A percentile compares a stretch with the other conserved stretches of the same genome.
Evolutionary conservation across 768 basidiomycete genomes (phyloP).

Genomic region (Clathrus columnatus): DNA sequence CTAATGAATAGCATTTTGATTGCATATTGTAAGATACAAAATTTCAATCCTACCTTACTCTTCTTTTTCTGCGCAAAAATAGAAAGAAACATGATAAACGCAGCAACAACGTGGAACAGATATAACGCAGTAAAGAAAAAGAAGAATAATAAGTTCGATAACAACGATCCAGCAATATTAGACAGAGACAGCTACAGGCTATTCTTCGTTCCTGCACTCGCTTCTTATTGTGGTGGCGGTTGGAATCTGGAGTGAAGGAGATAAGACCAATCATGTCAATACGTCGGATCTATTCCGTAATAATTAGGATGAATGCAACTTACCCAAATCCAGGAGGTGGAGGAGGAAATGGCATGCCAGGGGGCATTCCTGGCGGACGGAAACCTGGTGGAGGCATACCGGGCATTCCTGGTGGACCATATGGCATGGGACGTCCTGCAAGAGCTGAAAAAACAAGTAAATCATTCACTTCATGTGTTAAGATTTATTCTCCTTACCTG

Average conservation of each 20-base stretch:
- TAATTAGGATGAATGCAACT: slow-evolving; percentile 17
- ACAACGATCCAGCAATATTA: too few species aligned
- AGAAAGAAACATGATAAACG: too few species aligned
- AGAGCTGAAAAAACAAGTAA: slow-evolving; percentile 36
- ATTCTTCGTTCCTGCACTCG: neutral
- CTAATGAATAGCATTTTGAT: too few species aligned
- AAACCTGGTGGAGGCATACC: slow-evolving; percentile 75
- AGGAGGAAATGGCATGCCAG: slow-evolving; percentile 70
- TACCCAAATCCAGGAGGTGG: slow-evolving; percentile 77
- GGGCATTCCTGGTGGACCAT: slow-evolving; percentile 67
- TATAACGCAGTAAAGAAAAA: too few species aligned
- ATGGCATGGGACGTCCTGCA: slow-evolving; percentile 62
- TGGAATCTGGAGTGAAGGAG: slow-evolving; percentile 30
- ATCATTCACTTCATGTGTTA: slow-evolving; percentile 24
- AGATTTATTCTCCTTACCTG: slow-evolving; percentile 41
- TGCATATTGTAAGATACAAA: too few species aligned
- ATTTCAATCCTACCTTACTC: too few species aligned
- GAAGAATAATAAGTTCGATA: too few species aligned
- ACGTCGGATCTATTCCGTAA: neutral
- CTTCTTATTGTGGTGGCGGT: slow-evolving; percentile 35
- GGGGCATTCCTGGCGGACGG: slow-evolving; percentile 76
- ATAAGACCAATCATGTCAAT: neutral
- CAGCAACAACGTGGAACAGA: too few species aligned
- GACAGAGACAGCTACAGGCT: too few species aligned
- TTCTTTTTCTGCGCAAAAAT: too few species aligned